Conservation (phyloP, 495 filamentous ascomycete genomes). For the Tuber microsphaerosporum region DNA sequence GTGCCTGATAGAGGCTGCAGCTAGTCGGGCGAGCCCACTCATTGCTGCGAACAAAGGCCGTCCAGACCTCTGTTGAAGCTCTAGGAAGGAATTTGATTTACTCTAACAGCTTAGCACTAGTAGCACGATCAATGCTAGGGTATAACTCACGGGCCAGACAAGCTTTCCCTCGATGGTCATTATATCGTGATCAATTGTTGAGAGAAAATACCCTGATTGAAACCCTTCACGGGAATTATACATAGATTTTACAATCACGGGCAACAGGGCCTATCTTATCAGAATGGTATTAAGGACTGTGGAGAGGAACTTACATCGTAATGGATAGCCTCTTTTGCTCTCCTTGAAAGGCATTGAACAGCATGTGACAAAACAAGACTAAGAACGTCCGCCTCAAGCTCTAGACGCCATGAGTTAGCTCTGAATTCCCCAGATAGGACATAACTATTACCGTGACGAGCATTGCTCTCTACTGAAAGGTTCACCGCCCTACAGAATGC, state of each 20-base stretch:
- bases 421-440: background rate
- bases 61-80: constrained; percentile 45
- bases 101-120: constrained; percentile 34
- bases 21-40: constrained; percentile 69
- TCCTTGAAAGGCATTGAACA: constrained; percentile 35
- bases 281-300: constrained; percentile 5
- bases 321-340: constrained; percentile 52
- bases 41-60: constrained; percentile 70
- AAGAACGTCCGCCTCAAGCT: constrained; percentile 40
- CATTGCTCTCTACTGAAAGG: constrained; percentile 57
- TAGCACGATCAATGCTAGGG: background rate
- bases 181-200: constrained; percentile 68
- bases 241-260: constrained; percentile 60
- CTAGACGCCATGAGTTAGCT: constrained; percentile 20
- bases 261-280: constrained; percentile 51
- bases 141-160: constrained; percentile 55
- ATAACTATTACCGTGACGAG: constrained; percentile 25
- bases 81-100: constrained; percentile 47
- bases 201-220: constrained; percentile 73
- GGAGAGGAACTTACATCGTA: constrained; percentile 51
- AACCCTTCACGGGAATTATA: constrained; percentile 68
- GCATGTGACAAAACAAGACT: constrained; percentile 40
- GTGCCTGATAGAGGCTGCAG: constrained; percentile 65
- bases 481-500: constrained; percentile 74
- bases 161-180: constrained; percentile 59